Evolutionary conservation across 2,329 filamentous ascomycete species (phyloP), one percentile per base, ranked within the genome.

Genomic region (Botrytis galanthina): DNA sequence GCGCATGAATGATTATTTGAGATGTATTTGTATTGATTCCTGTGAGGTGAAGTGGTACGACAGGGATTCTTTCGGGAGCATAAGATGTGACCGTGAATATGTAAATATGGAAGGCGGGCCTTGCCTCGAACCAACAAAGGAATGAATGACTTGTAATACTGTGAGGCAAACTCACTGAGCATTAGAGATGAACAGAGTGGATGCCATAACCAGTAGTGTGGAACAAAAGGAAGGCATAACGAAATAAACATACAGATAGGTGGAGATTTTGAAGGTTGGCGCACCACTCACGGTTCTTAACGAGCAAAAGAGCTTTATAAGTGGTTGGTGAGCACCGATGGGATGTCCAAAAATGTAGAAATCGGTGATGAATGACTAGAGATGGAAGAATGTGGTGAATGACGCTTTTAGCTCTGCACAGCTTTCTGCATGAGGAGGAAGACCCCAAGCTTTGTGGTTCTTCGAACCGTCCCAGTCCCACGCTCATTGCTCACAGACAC

Each of bases 41-140:
- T 79, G 76, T 79, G 71, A 70, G 76, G 73, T 76, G 78, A 78
- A 74, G 75, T 79, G 77, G 76, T 75, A 76, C 54, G 73, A 75
- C 77, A 79, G 75, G 78, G 76, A 76, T 78, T 69, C 60, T 68
- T 69, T 74, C 72, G 74, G 73, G 64, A 71, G 66, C 72, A 71
- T 73, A 73, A 74, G 70, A 73, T 67, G 61, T 44, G 75, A 73
- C 42, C 60, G 44, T 59, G 60, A 32, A 67, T 69, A 35, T 62
- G 68, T 73, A 69, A 70, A 75, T 62, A 70, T 75, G 54, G 73
- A 74, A 70, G 71, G 71, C 48, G 70, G 63, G 74, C 71, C 63
- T 73, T 71, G 76, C 62, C 63, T 75, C 64, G 70, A 72, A 60
- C 32, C 26, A 69, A 69, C 37, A 22, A 57, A 57, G 64, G 48